Evolutionary conservation across 78 protist genomes (phyloP), one percentile per base, ranked within the genome.

Genomic region (Dictyostelium brefeldianum): DNA sequence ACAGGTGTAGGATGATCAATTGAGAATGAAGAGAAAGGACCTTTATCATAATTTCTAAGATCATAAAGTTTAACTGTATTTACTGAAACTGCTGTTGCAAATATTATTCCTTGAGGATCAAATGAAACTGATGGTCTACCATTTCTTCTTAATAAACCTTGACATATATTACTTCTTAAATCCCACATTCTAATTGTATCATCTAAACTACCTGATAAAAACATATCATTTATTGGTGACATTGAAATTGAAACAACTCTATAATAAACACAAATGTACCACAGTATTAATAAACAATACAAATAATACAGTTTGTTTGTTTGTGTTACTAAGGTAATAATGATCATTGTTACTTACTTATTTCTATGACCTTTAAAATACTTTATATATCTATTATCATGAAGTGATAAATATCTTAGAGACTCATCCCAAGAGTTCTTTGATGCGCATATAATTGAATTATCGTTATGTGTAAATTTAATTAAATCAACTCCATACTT

Each of bases 341-440:
- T n/a, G n/a, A n/a, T 25, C 4, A 4, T 20, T 20, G n/a, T 22
- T 18, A 29, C 67, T 17, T 62, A 95, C 96, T 82, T 56, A 53
- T 78, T 94, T 47, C 97, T 94, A 29, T 96, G 98, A 22, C 98
- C 98, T 75, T 96, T 96, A 89, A 96, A 95, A 57, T 95, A 96
- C 41, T 95, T 78, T 47, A 96, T 50, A 74, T 96, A 96, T 51
- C 89, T 85, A 75, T 96, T 96, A 95, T 96, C 96, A 25, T 96
- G 93, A 50, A 96, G 67, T 43, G 98, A 96, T 22, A 80, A 83
- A 92, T 95, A 91, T 69, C 97, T 91, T 22, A 96, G 46, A 41
- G 97, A 83, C n/a, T 92, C 81, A 75, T 96, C 97, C 97, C 97
- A 95, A 15, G 80, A 78, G 46, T 95, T 96, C 41, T 73, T 90